These are phyloP conservation scores for Priceomyces melissophilus DNA, from an alignment of 805 yeast species.

Conservation along the genomic window DNA sequence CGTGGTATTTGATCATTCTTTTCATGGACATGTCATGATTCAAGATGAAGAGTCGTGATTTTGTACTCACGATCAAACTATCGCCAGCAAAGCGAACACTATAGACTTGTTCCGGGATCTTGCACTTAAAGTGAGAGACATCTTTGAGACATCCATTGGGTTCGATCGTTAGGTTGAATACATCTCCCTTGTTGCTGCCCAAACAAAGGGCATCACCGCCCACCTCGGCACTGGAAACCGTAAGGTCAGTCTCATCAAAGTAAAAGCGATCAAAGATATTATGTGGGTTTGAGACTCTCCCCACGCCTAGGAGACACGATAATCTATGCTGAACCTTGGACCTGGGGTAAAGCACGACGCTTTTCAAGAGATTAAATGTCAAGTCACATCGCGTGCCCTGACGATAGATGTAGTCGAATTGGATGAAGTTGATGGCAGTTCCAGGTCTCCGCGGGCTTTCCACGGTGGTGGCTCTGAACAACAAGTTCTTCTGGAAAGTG, in stretches of 20 bases:
- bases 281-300: not conserved
- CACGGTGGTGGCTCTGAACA: not conserved
- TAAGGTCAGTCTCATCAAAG: not conserved
- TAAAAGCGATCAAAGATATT: not conserved
- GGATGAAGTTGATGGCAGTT: not conserved
- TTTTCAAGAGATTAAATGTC: not conserved
- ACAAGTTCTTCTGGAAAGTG: not conserved
- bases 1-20: not conserved
- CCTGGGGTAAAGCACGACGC: not conserved
- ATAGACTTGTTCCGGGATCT: not conserved
- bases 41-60: constrained; percentile 1
- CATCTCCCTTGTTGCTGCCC: constrained; percentile 6
- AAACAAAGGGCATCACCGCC: constrained; percentile 1
- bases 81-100: not conserved
- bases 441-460: not conserved
- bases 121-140: not conserved
- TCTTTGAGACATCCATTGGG: not conserved
- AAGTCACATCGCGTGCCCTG: not conserved
- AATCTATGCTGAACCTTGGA: not conserved
- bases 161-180: not conserved
- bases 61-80: not conserved
- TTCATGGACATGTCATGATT: not conserved
- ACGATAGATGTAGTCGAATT: not conserved
- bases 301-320: not conserved
- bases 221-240: constrained; percentile 2